Evolutionary conservation across 2,329 filamentous ascomycete genomes (phyloP).

Genomic region (Trichoderma atroviride): DNA sequence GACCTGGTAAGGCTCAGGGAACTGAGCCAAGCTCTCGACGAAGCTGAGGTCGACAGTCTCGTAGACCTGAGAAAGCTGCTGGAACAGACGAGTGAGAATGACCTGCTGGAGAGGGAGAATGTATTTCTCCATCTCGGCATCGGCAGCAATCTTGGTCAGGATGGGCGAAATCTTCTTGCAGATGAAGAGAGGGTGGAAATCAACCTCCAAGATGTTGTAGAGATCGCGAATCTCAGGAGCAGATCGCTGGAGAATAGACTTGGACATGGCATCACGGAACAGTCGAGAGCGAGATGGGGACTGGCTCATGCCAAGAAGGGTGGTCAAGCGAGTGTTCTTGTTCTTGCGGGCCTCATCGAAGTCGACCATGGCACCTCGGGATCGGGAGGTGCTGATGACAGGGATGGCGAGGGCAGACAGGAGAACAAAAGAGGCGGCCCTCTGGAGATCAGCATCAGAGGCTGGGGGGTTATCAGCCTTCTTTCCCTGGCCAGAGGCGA

Average conservation of each 20-base stretch:
- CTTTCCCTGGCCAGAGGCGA: constrained; percentile 81
- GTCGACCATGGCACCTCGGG: constrained; percentile 92
- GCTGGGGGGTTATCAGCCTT: constrained; percentile 94
- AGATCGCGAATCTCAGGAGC: constrained; percentile 94
- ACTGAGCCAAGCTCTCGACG: constrained; percentile 89
- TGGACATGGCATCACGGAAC: constrained; percentile 95
- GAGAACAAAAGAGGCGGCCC: constrained; percentile 92
- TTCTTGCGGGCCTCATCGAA: constrained; percentile 97
- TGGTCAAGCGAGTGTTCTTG: constrained; percentile 97
- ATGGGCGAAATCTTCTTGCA: constrained; percentile 99
- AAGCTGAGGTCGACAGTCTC: constrained; percentile 95
- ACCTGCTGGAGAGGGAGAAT: constrained; percentile 95
- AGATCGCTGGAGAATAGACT: constrained; percentile 89
- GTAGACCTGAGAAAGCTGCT: constrained; percentile 98
- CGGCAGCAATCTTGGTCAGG: constrained; percentile 85
- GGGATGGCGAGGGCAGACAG: constrained; percentile 96
- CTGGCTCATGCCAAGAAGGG: constrained; percentile 89
- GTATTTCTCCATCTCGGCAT: constrained; percentile 97
- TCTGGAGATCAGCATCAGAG: constrained; percentile 86
- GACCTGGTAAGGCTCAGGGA: constrained; percentile 96
- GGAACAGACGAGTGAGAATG: constrained; percentile 96
- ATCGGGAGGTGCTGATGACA: constrained; percentile 97
- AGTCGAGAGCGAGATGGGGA: constrained; percentile 85
- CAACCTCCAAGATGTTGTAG: constrained; percentile 98
- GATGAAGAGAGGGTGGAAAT: constrained; percentile 98